Evolutionary conservation across 108 stramenopile species (phyloP).

Genomic region (Skeletonema potamos): DNA sequence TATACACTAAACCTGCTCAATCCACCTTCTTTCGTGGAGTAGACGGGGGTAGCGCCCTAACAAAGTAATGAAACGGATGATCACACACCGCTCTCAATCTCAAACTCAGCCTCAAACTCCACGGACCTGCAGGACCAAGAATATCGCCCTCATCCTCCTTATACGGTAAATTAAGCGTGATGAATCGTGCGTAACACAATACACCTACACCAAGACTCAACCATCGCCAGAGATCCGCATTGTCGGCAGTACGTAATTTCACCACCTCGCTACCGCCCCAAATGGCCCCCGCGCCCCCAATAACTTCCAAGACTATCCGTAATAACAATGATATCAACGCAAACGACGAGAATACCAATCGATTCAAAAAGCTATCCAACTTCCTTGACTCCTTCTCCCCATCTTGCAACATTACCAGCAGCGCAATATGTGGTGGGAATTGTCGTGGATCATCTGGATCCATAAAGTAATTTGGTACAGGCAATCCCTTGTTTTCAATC

Average conservation of each 20-base stretch:
- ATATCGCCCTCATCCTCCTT: conserved; percentile 45
- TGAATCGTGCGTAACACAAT: conserved; percentile 30
- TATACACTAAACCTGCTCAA: too few relatives aligned
- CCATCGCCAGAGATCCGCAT: conserved; percentile 38
- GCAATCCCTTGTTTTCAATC: conserved; percentile 28
- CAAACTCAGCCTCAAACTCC: conserved; percentile 28
- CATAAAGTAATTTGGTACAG: conserved; percentile 39
- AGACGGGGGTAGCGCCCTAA: conserved; percentile 30
- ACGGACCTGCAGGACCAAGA: conserved; percentile 38
- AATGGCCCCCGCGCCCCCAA: conserved; percentile 42
- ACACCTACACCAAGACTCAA: conserved; percentile 21
- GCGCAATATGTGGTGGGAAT: conserved; percentile 39
- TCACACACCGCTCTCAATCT: conserved; percentile 34
- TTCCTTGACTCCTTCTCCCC: conserved; percentile 36
- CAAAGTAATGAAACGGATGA: conserved; percentile 52
- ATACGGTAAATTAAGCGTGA: conserved; percentile 29
- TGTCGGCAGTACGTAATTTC: conserved; percentile 14
- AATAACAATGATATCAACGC: conserved; percentile 29
- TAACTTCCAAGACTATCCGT: conserved; percentile 34
- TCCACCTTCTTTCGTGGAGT: conserved; percentile 7
- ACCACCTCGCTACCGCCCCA: conserved; percentile 39
- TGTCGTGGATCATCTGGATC: conserved; percentile 34
- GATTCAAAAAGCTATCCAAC: conserved; percentile 26
- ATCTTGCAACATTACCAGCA: conserved; percentile 38
- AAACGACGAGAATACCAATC: conserved; percentile 23